Conservation (phyloP, 2,329 filamentous ascomycete species). For the Raffaelea albimanens region DNA sequence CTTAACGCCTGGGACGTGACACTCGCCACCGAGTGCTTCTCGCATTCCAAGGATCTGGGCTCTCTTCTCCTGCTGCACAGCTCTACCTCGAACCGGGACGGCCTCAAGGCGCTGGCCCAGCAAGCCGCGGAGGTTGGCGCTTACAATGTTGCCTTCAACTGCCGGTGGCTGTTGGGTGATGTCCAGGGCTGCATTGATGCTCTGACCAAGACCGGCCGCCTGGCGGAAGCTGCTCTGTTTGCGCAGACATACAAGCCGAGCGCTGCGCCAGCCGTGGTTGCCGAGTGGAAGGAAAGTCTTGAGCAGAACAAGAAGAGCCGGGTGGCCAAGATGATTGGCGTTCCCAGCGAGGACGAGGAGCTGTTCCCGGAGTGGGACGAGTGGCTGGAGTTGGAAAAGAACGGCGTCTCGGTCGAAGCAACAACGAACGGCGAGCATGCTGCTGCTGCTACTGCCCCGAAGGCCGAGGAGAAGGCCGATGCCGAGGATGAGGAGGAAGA, state of each 20-base stretch:
- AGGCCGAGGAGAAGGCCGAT: background rate
- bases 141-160: slow-evolving; percentile 90
- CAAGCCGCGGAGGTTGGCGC: slow-evolving; percentile 69
- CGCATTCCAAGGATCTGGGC: slow-evolving; percentile 80
- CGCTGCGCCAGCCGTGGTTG: slow-evolving; percentile 55
- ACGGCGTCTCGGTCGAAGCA: slow-evolving; percentile 39
- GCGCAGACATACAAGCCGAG: slow-evolving; percentile 93
- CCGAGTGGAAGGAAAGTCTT: slow-evolving; percentile 71
- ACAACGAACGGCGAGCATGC: background rate
- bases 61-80: slow-evolving; percentile 83
- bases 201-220: slow-evolving; percentile 66
- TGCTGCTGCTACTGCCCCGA: background rate
- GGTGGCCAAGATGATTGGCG: slow-evolving; percentile 72
- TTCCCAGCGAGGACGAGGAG: slow-evolving; percentile 74
- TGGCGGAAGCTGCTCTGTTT: slow-evolving; percentile 82
- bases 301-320: slow-evolving; percentile 81
- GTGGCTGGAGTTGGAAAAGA: slow-evolving; percentile 71
- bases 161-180: slow-evolving; percentile 79
- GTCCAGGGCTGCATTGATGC: slow-evolving; percentile 72
- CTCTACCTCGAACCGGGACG: slow-evolving; percentile 69
- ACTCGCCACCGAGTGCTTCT: slow-evolving; percentile 88
- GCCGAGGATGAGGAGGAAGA: background rate
- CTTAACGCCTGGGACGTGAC: slow-evolving; percentile 77
- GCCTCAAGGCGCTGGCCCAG: slow-evolving; percentile 60
- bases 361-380: slow-evolving; percentile 96